Percentiles rank a stretch among this genome's conserved stretches.
Conservation (phyloP, 495 filamentous ascomycete genomes). For the Penicillium coffeae region DNA sequence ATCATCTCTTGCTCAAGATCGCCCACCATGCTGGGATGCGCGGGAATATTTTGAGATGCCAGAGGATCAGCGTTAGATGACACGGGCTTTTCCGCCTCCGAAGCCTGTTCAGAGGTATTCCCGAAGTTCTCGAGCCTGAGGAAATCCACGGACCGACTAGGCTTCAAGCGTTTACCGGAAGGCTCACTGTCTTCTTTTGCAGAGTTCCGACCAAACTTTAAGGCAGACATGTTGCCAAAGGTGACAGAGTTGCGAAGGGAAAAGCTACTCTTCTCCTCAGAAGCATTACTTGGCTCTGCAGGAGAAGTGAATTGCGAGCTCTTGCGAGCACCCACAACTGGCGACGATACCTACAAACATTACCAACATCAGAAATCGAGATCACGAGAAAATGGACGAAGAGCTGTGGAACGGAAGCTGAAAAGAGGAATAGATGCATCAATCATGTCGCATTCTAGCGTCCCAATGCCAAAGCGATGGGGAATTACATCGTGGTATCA, state of each 20-base stretch:
- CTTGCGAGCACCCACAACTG: no score
- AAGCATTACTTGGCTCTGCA: not conserved
- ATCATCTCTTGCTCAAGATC: constrained; percentile 25
- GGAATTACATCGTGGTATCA: constrained; percentile 39
- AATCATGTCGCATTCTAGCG: constrained; percentile 40
- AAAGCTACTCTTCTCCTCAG: constrained; percentile 9
- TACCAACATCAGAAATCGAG: constrained; percentile 31
- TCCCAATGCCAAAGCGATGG: constrained; percentile 27
- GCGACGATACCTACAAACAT: constrained; percentile 42
- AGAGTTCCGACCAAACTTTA: constrained; percentile 16
- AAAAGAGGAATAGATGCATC: constrained; percentile 25
- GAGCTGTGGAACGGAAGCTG: constrained; percentile 7
- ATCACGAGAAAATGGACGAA: constrained; percentile 13
- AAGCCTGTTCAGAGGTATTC: not conserved
- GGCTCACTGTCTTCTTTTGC: constrained; percentile 1
- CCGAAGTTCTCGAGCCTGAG: not conserved
- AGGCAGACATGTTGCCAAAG: constrained; percentile 23
- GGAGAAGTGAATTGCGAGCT: no score
- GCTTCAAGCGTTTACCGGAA: constrained; percentile 9
- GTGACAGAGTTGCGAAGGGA: constrained; percentile 20
- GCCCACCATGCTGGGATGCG: constrained; percentile 2
- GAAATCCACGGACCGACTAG: constrained; percentile 4
- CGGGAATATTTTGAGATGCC: not conserved
- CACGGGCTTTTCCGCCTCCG: not conserved
- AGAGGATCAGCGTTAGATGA: no score